These are phyloP conservation scores for Aspergillus sergii DNA, from an alignment of 2,329 filamentous ascomycete genomes.

Conservation along the genomic window DNA sequence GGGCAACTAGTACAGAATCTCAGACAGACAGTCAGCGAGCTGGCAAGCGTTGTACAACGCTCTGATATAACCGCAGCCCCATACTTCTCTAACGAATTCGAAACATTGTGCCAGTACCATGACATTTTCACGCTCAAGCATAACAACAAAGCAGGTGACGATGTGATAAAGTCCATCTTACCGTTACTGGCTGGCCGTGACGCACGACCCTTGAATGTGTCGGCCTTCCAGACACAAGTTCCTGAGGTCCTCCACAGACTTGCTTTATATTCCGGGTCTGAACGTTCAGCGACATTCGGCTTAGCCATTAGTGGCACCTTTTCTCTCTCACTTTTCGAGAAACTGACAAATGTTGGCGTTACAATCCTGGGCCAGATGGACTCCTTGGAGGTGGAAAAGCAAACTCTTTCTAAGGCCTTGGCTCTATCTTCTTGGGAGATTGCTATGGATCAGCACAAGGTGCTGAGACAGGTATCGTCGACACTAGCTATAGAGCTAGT, in stretches of 20 bases:
- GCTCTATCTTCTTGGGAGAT: conserved; percentile 54
- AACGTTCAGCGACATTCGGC: conserved; percentile 31
- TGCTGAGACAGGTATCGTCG: conserved; percentile 54
- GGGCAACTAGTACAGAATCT: conserved; percentile 40
- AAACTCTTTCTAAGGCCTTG: conserved; percentile 60
- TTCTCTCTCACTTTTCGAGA: conserved; percentile 58
- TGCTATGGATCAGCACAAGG: conserved; percentile 52
- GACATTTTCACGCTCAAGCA: conserved; percentile 35
- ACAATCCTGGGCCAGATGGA: conserved; percentile 64
- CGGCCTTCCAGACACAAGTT: conserved; percentile 34
- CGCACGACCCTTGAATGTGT: conserved; percentile 36
- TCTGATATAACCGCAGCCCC: conserved; percentile 36
- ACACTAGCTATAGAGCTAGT: conserved; percentile 37
- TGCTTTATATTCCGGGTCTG: conserved; percentile 39
- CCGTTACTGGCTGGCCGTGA: conserved; percentile 43
- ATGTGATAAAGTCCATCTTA: conserved; percentile 32
- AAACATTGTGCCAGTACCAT: conserved; percentile 50
- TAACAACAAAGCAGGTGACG: conserved; percentile 13
- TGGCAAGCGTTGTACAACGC: conserved; percentile 35
- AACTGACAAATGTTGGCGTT: conserved; percentile 54
- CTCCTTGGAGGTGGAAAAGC: conserved; percentile 67
- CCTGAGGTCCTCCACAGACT: conserved; percentile 40
- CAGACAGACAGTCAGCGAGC: conserved; percentile 39
- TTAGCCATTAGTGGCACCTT: conserved; percentile 54
- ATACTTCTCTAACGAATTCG: conserved; percentile 51